These are phyloP conservation scores for Beverwykella pulmonaria DNA, from an alignment of 495 filamentous ascomycete species.

Conservation along the genomic window DNA sequence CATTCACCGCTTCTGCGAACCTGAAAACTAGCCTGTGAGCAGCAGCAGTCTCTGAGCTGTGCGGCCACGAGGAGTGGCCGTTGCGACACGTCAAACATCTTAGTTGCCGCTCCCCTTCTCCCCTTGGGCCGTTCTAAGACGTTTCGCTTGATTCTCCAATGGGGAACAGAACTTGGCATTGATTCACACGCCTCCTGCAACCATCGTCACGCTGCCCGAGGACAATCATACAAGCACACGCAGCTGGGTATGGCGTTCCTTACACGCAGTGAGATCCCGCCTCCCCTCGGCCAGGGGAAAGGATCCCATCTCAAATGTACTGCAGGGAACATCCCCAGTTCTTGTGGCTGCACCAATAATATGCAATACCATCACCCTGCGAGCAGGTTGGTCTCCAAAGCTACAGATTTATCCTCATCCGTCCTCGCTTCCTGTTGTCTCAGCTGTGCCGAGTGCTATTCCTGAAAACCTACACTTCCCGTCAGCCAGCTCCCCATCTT, in stretches of 20 bases:
- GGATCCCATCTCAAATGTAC: not conserved
- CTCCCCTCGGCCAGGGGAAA: slow-evolving; percentile 8
- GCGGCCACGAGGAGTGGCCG: slow-evolving; percentile 26
- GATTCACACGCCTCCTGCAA: slow-evolving; percentile 2
- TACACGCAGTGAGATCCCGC: slow-evolving; percentile 13
- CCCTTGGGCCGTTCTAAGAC: not conserved
- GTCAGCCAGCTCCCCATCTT: slow-evolving; percentile 1
- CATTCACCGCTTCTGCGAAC: slow-evolving; percentile 5
- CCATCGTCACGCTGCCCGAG: slow-evolving; percentile 18
- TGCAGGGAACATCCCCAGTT: not conserved
- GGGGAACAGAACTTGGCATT: not conserved
- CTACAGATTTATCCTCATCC: not conserved
- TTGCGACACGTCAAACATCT: slow-evolving; percentile 9
- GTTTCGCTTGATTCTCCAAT: slow-evolving; percentile 10
- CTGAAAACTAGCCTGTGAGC: not conserved
- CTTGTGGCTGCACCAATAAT: not conserved
- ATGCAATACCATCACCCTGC: slow-evolving; percentile 1
- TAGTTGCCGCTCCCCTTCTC: not conserved
- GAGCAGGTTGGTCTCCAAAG: not conserved
- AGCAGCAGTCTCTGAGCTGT: slow-evolving; percentile 18
- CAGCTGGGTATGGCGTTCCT: not conserved
- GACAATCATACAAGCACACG: slow-evolving; percentile 19
- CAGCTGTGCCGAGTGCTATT: slow-evolving; percentile 9
- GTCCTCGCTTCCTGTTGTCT: not conserved
- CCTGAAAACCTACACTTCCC: slow-evolving; percentile 1